Conservation (phyloP, 345 rosid genomes). For the Rubroshorea leprosula region DNA sequence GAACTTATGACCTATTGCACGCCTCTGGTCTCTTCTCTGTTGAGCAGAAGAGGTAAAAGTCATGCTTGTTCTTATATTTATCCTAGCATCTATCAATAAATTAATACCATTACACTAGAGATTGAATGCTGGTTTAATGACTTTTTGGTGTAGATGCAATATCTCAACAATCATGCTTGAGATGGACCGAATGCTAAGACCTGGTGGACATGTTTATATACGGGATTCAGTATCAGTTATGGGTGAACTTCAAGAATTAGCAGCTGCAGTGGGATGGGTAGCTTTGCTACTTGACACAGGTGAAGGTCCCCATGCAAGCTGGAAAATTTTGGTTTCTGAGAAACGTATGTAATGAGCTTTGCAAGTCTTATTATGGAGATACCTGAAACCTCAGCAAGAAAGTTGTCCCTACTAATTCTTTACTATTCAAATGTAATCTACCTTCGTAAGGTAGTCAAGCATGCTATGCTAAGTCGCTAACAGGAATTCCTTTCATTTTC, state of each 20-base stretch:
- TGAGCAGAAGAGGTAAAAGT: conserved; percentile 46
- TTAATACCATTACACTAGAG: not conserved
- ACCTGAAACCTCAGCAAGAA: not conserved
- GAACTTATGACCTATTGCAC: conserved; percentile 60
- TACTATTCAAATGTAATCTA: not conserved
- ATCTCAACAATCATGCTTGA: conserved; percentile 51
- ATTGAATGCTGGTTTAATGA: too few species aligned
- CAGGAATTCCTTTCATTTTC: not conserved
- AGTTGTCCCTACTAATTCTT: not conserved
- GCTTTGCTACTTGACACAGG: conserved; percentile 39
- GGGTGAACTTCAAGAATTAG: conserved; percentile 39
- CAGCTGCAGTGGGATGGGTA: conserved; percentile 50
- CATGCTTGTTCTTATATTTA: not conserved
- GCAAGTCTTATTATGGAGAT: not conserved
- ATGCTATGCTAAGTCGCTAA: not conserved
- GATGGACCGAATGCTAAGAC: conserved; percentile 63
- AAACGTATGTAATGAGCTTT: conserved; percentile 29
- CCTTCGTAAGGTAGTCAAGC: not conserved
- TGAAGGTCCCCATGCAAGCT: conserved; percentile 61
- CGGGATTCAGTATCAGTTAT: conserved; percentile 44
- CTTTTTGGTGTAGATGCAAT: conserved; percentile 36
- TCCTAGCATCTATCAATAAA: not conserved
- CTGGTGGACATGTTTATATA: conserved; percentile 47
- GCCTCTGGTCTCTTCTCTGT: conserved; percentile 55
- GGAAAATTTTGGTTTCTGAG: conserved; percentile 52